Base-by-base conservation (phyloP, 495 filamentous ascomycete genomes). In the Aspergillus olivimuriae region DNA sequence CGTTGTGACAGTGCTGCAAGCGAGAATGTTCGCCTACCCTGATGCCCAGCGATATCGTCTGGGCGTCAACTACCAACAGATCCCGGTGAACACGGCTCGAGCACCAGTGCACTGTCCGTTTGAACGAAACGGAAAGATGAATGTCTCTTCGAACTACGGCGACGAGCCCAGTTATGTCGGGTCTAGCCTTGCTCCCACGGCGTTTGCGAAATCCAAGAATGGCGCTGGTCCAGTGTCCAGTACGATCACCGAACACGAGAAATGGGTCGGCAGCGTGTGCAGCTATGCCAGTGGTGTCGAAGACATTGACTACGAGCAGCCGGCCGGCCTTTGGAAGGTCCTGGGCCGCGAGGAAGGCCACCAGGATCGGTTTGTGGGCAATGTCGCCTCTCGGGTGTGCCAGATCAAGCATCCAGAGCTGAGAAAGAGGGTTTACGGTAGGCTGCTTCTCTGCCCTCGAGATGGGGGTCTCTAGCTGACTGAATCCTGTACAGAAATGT, bases 1-100 rank as follows among this genome's bases (percentile, higher is more conserved):
- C n/a, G n/a, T n/a, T n/a, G n/a, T n/a, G n/a, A n/a, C n/a, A 41
- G 38, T 86, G 43, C 69, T 86, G 2, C 83, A 86, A 53, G 78
- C 75, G n/a, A 68, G 82, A 4, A 72, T 83, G 64, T 84, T 86
- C 56, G 68, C 77, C 35, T 86, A 86, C 53, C 73, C 73, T 0
- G 82, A 86, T 44, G 75, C 83, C 0, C 68, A 74, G 16, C 69
- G 77, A 39, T 75, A 86, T 61, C 71, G 83, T 0, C 72, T 86
- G 7, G 83, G 83, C 8, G 69, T 70, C 23, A 84, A 84, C 56
- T 75, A 76, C 46, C 70, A 78, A 34, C 73, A 75, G 37, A 66
- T 82, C 22, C 38, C 38, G 4, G 30, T 24, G 14, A 41, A 41
- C n/a, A 23, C 38, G 3, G 21, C 38, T 9, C 22, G 30, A 6